phyloP scores from a whole-genome alignment of 257 asterid genomes.

The Striga asiatica region DNA sequence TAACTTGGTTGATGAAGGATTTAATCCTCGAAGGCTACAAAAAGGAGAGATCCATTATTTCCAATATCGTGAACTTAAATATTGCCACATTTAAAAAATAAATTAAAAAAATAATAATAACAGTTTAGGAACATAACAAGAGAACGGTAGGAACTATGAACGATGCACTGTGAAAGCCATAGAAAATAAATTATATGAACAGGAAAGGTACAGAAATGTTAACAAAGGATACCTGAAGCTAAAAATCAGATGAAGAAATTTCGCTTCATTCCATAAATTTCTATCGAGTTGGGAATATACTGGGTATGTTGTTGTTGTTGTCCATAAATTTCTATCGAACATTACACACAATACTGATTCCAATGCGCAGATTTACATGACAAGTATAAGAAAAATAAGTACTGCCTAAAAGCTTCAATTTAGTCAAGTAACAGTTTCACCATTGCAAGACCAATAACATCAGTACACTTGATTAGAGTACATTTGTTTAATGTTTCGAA shows the following conservation, averaged over 20 bases:
- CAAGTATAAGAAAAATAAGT: too few species aligned
- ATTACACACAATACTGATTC: too few species aligned
- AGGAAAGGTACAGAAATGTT: neutral
- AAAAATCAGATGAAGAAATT: neutral
- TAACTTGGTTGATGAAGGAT: slow-evolving; percentile 63
- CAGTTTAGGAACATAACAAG: too few species aligned
- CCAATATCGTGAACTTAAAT: too few species aligned
- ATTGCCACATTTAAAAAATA: too few species aligned
- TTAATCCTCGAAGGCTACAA: slow-evolving; percentile 81
- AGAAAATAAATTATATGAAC: neutral
- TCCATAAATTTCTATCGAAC: too few species aligned
- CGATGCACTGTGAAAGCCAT: neutral
- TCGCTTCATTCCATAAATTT: neutral
- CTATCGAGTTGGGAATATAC: neutral
- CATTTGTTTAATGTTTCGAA: neutral
- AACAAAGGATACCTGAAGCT: neutral
- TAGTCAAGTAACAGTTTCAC: neutral
- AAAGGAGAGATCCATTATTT: slow-evolving; percentile 14
- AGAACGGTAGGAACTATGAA: neutral
- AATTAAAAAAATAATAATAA: neutral
- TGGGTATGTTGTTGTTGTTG: too few species aligned
- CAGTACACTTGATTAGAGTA: neutral
- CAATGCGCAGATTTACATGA: too few species aligned
- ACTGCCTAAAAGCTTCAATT: neutral
- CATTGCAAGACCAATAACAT: neutral